Percentiles rank a stretch among this genome's conserved stretches.
These are phyloP conservation scores for Orbilia ellipsospora DNA, from an alignment of 2,329 filamentous ascomycete genomes.

Conservation along the genomic window DNA sequence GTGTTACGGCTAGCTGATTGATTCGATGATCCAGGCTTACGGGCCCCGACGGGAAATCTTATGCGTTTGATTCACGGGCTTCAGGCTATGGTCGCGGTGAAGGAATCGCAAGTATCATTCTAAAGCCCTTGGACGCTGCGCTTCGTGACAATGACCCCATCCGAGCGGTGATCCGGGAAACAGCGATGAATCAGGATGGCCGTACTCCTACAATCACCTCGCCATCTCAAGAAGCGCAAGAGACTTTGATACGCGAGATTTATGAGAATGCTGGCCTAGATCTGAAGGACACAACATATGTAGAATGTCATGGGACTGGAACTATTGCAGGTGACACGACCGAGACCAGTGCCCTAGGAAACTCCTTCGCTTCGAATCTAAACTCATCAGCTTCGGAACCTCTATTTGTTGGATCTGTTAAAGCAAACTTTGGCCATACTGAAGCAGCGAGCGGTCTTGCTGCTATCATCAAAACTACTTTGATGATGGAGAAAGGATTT, in stretches of 20 bases:
- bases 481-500: too few relatives aligned
- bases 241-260: constrained; percentile 65
- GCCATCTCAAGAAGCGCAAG: constrained; percentile 67
- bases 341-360: constrained; percentile 12
- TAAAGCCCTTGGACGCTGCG: constrained; percentile 71
- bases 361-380: too few relatives aligned
- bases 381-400: too few relatives aligned
- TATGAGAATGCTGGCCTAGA: constrained; percentile 63
- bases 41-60: neutral
- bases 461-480: constrained; percentile 58
- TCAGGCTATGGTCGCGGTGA: constrained; percentile 75
- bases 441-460: constrained; percentile 61
- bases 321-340: constrained; percentile 60
- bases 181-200: too few relatives aligned
- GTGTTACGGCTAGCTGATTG: constrained; percentile 68
- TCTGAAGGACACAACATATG: constrained; percentile 59
- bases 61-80: constrained; percentile 11
- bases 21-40: neutral
- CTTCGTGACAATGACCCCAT: constrained; percentile 70
- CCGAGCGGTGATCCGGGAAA: constrained; percentile 69
- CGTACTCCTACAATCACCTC: too few relatives aligned
- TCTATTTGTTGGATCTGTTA: constrained; percentile 68
- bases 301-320: constrained; percentile 72
- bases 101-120: constrained; percentile 68
- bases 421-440: constrained; percentile 69